Conservation (phyloP, 495 filamentous ascomycete genomes). For the Talaromyces stipitatus region DNA sequence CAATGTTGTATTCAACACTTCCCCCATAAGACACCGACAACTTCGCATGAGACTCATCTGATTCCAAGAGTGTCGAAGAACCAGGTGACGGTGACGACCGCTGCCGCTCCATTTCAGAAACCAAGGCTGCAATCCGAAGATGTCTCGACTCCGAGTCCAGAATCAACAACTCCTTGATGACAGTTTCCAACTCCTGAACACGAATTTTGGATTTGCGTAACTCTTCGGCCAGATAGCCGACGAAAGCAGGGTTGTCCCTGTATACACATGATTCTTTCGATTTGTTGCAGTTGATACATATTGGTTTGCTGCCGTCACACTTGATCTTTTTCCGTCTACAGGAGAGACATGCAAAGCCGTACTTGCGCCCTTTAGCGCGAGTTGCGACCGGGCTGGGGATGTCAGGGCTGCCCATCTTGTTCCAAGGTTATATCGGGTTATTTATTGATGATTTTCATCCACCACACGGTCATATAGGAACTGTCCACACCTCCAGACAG, state of each 20-base stretch:
- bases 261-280: slow-evolving; percentile 11
- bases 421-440: neutral
- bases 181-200: slow-evolving; percentile 4
- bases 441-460: no score
- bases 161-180: slow-evolving; percentile 5
- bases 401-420: neutral
- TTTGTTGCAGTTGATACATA: slow-evolving; percentile 11
- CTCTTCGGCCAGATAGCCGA: slow-evolving; percentile 4
- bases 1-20: slow-evolving; percentile 8
- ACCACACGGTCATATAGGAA: no score
- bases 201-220: slow-evolving; percentile 7
- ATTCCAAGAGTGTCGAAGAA: slow-evolving; percentile 1
- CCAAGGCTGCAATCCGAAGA: slow-evolving; percentile 5
- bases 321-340: slow-evolving; percentile 11
- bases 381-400: neutral
- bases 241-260: slow-evolving; percentile 8
- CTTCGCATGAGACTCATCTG: neutral
- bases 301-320: slow-evolving; percentile 12
- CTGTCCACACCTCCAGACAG: neutral
- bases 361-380: slow-evolving; percentile 2
- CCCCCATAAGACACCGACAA: slow-evolving; percentile 2
- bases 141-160: slow-evolving; percentile 1
- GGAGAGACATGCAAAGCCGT: slow-evolving; percentile 10
- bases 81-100: neutral
- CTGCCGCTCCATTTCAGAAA: slow-evolving; percentile 3